Base-by-base conservation (phyloP, 306 rosid species). In the Luffa aegyptiaca region DNA sequence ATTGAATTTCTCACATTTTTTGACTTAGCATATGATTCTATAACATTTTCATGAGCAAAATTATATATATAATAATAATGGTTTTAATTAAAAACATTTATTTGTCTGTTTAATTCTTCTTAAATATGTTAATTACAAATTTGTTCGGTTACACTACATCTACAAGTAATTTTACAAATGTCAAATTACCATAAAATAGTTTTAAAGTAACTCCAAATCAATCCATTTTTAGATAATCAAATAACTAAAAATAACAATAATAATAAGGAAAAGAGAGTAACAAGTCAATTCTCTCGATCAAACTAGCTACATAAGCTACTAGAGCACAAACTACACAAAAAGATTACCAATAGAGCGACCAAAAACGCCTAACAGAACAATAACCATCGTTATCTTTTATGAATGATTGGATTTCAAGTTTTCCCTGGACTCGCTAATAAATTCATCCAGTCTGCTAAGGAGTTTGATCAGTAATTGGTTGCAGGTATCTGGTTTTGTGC, bases 401-500 rank as follows among this genome's bases (percentile, higher is more conserved):
- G 68, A 55, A 8, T 36, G 68, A 76, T 53, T 41, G 31, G 68
- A 76, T 20, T 55, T n/a, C 68, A 76, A 56, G 39, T 36, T 76
- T 48, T 72, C 65, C 77, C 61, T 62, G 76, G 64, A 51, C 31
- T 74, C 61, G 16, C 45, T 74, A 12, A 77, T 44, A 84, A 91
- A 89, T 75, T 90, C 93, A 71, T 92, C 88, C 36, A 95, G 95
- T 85, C 91, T 86, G 80, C 48, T 57, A 35, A 78, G 82, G 63
- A 95, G 97, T 82, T 92, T 92, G 72, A 81, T 57, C 51, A 95
- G 91, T n/a, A 88, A 80, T 83, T 89, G 90, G 86, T 53, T 80
- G 89, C 97, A 95, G 81, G 83, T 80, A 49, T 87, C 83, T 48
- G 97, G 88, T 81, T 90, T 85, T 35, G 97, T 91, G 92, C 97